Evolutionary conservation across 116 monocot species (phyloP), one percentile per base, ranked within the genome.

Genomic region (Cymodocea nodosa): DNA sequence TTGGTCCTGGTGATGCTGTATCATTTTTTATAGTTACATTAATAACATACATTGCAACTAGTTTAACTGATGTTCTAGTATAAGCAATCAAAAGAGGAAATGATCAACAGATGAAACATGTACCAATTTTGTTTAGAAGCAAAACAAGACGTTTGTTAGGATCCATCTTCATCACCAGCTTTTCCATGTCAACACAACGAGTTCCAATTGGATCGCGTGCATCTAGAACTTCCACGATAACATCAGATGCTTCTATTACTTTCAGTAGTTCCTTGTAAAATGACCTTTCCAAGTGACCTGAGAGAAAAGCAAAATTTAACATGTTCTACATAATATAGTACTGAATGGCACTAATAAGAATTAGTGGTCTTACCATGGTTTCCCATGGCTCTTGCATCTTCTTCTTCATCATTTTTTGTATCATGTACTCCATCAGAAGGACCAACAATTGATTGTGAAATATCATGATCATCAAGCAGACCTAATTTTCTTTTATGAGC

Each of bases 61-160:
- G 30, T 30, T 30, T 30, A 30, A 30, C 30, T 30, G 30, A 30
- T 30, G 30, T 30, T 30, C 30, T 30, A 30, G 30, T 30, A 30
- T 30, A 30, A 30, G 30, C 30, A 30, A 44, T 44, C 5, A 11
- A 37, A 37, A 37, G 37, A 6, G 37, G 2, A 37, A 37, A 4
- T 6, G 39, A 53, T 34, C 50, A 58, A 50, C 37, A 50, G 25
- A 0, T 50, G 9, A 73, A 7, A 51, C 15, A n/a, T 3, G 23
- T 83, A 95, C 95, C 95, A 80, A 90, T 95, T 71, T 95, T 95
- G 74, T 95, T 95, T 49, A 95, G 76, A 76, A 95, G 83, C 50
- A 95, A 74, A 36, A 95, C 83, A 77, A 95, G 75, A 11, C 81
- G 79, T 71, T 95, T 95, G 64, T 77, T 87, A 30, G 95, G 95